Base-by-base conservation (phyloP, 805 yeast genomes). In the Hemisphaericaspora nanyangensis region DNA sequence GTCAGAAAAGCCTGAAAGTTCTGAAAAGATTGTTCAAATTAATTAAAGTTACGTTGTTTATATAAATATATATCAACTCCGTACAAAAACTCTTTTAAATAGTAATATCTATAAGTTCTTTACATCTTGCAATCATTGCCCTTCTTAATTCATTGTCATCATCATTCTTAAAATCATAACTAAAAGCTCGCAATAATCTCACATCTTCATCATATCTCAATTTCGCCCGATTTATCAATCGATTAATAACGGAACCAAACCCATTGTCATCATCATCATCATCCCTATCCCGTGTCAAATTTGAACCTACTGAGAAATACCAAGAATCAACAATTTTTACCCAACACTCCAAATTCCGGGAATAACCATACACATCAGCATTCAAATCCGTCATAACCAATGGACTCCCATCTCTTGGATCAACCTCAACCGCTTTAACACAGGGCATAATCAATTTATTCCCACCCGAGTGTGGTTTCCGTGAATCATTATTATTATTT, bases 321-420 rank as follows among this genome's bases (percentile, higher is more conserved):
- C 73, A 69, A 17, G 70, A 56, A 38, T 80, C 83, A 16, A 77
- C 42, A 0, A 69, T 50, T 40, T 60, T 68, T 1, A 61, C 54
- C 86, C 86, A 80, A 8, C 58, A 52, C 39, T 53, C 58, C 40
- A 80, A 46, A 5, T 56, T 63, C 1, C 42, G n/a, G 6, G 74
- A 68, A 48, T 63, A 80, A 10, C 55, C 48, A 50, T 58, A 79
- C 0, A 72, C 66, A 28, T 68, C 68, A 33, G 31, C 19, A 31
- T 52, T 47, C 32, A 56, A 58, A 5, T 60, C 65, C 28, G 77
- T 42, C 19, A 64, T 52, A 1, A 77, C 64, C 10, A 68, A 48
- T 4, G 80, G 74, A 7, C 63, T 37, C 0, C 80, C 81, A 17
- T 56, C 54, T 4, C 44, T 42, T 2, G 49, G 47, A 22, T 60